These are phyloP conservation scores for Lepiota venenata DNA, from an alignment of 768 basidiomycete genomes.

Conservation along the genomic window DNA sequence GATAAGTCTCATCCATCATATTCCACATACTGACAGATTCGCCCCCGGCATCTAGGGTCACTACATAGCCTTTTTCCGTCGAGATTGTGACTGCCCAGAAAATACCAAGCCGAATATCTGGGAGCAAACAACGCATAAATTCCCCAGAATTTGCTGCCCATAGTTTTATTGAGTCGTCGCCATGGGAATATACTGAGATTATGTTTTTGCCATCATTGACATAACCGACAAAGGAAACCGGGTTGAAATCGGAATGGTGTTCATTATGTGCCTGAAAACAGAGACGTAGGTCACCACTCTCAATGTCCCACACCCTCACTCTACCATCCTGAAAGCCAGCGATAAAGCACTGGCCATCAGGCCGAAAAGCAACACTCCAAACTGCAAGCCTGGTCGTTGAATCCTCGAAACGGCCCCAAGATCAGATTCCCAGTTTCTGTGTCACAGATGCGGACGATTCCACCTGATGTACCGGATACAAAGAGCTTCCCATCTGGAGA, in stretches of 20 bases:
- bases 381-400: slow-evolving; percentile 11
- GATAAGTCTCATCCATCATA: not conserved
- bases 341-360: slow-evolving; percentile 19
- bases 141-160: slow-evolving; percentile 10
- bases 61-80: too few species aligned
- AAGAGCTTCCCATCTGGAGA: slow-evolving; percentile 24
- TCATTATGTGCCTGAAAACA: slow-evolving; percentile 4
- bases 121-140: slow-evolving; percentile 20
- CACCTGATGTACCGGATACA: slow-evolving; percentile 24
- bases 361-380: slow-evolving; percentile 22
- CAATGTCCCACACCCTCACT: slow-evolving; percentile 20
- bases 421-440: slow-evolving; percentile 9
- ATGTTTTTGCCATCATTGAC: slow-evolving; percentile 16
- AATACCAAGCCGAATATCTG: slow-evolving; percentile 21
- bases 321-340: slow-evolving; percentile 19
- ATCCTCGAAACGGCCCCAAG: slow-evolving; percentile 18
- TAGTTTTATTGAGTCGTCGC: slow-evolving; percentile 3
- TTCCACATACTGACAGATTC: too few species aligned
- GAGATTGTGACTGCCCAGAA: too few species aligned
- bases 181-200: not conserved
- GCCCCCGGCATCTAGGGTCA: too few species aligned
- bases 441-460: slow-evolving; percentile 21
- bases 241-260: slow-evolving; percentile 12
- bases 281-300: slow-evolving; percentile 5
- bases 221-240: slow-evolving; percentile 17